Percentiles rank a stretch among this genome's conserved stretches.
These are phyloP conservation scores for Alloteropsis semialata DNA, from an alignment of 176 grass and related monocot genomes.

Conservation along the genomic window DNA sequence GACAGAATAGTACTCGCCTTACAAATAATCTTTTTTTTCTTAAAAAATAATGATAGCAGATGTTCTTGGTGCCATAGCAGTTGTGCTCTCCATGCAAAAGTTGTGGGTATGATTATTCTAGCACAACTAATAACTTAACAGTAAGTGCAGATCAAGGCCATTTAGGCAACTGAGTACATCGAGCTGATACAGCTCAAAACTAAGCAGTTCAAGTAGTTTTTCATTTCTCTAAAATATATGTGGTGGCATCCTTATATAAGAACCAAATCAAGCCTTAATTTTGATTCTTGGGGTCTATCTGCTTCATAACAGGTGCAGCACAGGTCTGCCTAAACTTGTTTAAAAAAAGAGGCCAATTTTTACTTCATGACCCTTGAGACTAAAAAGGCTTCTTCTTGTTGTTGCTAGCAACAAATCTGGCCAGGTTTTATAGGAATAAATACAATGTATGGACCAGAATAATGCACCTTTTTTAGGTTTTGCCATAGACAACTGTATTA, in stretches of 20 bases:
- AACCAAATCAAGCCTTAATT: not conserved
- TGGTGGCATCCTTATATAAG: not conserved
- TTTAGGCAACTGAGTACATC: not conserved
- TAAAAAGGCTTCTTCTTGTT: not conserved
- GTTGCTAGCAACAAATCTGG: not conserved
- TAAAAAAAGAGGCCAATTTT: not conserved
- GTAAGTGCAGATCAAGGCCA: not conserved
- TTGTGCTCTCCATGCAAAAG: not conserved
- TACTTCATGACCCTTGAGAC: not conserved
- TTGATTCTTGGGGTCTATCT: not conserved
- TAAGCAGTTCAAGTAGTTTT: not conserved
- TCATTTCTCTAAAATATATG: not conserved
- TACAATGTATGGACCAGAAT: not conserved
- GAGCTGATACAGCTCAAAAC: not conserved
- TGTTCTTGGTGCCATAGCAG: not conserved
- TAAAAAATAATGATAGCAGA: not conserved
- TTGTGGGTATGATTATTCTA: not conserved
- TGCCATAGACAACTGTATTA: not conserved
- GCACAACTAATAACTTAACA: not conserved
- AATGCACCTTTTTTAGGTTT: not conserved
- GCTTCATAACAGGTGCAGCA: not conserved
- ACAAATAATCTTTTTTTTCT: not conserved
- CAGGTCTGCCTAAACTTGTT: not conserved
- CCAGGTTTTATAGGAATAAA: not conserved
- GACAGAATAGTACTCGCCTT: no score